A percentile compares a stretch with the other conserved stretches of the same genome.
phyloP scores from a whole-genome alignment of 1,139 yeast species.

The Saccharomyces pastorianus region DNA sequence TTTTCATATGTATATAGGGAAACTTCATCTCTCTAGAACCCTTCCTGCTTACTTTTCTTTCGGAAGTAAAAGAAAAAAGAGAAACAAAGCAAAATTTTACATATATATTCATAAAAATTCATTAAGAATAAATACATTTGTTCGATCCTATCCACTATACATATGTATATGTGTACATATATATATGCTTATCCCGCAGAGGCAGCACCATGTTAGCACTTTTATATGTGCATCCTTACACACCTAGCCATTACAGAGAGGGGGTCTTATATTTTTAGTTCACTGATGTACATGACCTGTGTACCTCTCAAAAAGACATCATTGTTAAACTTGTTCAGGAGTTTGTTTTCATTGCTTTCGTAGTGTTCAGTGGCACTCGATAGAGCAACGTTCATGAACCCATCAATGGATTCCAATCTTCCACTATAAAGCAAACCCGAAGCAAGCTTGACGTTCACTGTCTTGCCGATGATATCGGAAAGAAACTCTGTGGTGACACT shows the following conservation, averaged over 20 bases:
- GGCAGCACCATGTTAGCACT: background rate
- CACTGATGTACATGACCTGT: slow-evolving; percentile 57
- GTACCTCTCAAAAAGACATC: slow-evolving; percentile 94
- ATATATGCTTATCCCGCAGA: background rate
- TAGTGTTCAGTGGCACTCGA: slow-evolving; percentile 61
- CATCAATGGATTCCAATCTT: slow-evolving; percentile 81
- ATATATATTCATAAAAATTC: background rate
- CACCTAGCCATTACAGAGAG: too few species aligned
- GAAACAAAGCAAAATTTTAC: background rate
- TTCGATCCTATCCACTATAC: background rate
- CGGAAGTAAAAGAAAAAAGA: background rate
- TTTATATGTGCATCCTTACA: too few species aligned
- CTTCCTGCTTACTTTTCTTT: background rate
- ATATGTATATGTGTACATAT: background rate
- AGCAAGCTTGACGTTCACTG: slow-evolving; percentile 74
- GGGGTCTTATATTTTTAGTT: slow-evolving; percentile 6
- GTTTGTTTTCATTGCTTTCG: slow-evolving; percentile 42
- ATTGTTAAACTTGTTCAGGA: slow-evolving; percentile 54
- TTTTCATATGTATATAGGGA: background rate
- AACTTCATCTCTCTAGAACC: background rate
- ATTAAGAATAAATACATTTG: background rate
- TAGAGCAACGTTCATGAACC: slow-evolving; percentile 90
- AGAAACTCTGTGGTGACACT: slow-evolving; percentile 64
- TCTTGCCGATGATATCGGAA: slow-evolving; percentile 67
- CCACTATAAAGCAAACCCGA: slow-evolving; percentile 82